Base-by-base conservation (phyloP, 108 stramenopile species). In the Cyclotella kingstonii region DNA sequence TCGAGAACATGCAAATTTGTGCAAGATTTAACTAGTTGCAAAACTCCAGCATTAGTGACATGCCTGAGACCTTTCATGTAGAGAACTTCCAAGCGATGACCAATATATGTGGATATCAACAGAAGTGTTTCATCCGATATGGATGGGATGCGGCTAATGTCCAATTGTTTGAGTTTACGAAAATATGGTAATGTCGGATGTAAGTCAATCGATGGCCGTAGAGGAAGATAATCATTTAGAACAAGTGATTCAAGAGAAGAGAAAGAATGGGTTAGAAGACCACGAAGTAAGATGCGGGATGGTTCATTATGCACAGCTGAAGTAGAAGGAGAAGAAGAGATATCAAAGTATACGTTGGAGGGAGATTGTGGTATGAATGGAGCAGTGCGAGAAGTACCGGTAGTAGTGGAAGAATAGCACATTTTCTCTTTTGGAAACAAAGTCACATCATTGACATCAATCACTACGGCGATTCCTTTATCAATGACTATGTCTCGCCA, bases 41-140 rank as follows among this genome's bases (percentile, higher is more conserved):
- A 61, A 11, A 86, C 41, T 0, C 85, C 85, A 8, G 54, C 75
- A 70, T 83, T 80, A 0, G 78, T 71, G 7, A 86, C 69, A 27
- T 63, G 46, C 9, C 29, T 12, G 17, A 79, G 38, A 22, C 81
- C 81, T 41, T 84, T 84, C 59, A 86, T 58, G 44, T 86, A 86
- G 25, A 86, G 41, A 2, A 86, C 85, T 55, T 77, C 78, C 25
- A 86, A 42, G 11, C 78, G 60, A 17, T 34, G 11, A 26, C 44
- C 57, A 5, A 75, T 39, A 25, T 66, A 75, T 33, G 61, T 49
- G 0, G 80, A 64, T 14, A 86, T 64, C 0, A 84, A 68, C 15
- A 67, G 23, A 5, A 86, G 56, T 4, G 85, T 86, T 3, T 63
- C 68, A 52, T 86, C 74, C 34, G 81, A 68, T n/a, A 86, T 55